Conservation (phyloP, 2,329 filamentous ascomycete species). For the Boeremia exigua region DNA sequence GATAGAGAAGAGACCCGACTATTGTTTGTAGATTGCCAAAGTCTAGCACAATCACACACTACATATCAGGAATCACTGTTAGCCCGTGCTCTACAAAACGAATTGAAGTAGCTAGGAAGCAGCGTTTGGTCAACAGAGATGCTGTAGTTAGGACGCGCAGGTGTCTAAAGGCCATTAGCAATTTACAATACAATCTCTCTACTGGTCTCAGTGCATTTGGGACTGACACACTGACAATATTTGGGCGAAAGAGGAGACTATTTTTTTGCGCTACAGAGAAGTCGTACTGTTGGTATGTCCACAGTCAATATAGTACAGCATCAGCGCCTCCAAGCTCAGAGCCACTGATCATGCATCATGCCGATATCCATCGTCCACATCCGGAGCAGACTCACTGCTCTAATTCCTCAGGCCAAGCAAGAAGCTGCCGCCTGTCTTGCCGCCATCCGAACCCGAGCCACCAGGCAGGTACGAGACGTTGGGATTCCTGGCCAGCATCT, state of each 20-base stretch:
- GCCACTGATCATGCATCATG: conserved; percentile 34
- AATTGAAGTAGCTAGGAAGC: too few species aligned
- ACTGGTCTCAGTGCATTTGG: too few species aligned
- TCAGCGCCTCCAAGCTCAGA: conserved; percentile 16
- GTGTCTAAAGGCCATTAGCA: too few species aligned
- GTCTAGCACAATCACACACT: too few species aligned
- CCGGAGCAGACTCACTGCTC: background rate
- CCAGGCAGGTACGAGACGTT: conserved; percentile 95
- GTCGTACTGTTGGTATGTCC: conserved; percentile 21
- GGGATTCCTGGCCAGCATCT: conserved; percentile 86
- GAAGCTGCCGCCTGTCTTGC: conserved; percentile 68
- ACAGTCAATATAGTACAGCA: conserved; percentile 42
- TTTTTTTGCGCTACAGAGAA: conserved; percentile 43
- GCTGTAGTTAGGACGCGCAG: too few species aligned
- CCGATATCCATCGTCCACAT: conserved; percentile 1
- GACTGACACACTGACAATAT: background rate
- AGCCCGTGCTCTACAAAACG: too few species aligned
- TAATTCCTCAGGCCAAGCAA: conserved; percentile 68
- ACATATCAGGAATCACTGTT: too few species aligned
- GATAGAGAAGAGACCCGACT: too few species aligned
- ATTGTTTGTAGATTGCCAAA: too few species aligned
- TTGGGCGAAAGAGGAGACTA: conserved; percentile 41
- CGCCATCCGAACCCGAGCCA: conserved; percentile 63
- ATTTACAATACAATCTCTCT: too few species aligned
- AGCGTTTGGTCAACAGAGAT: too few species aligned